Evolutionary conservation across 2,329 filamentous ascomycete genomes (phyloP).

Genomic region (Aspergillus viridinutans): DNA sequence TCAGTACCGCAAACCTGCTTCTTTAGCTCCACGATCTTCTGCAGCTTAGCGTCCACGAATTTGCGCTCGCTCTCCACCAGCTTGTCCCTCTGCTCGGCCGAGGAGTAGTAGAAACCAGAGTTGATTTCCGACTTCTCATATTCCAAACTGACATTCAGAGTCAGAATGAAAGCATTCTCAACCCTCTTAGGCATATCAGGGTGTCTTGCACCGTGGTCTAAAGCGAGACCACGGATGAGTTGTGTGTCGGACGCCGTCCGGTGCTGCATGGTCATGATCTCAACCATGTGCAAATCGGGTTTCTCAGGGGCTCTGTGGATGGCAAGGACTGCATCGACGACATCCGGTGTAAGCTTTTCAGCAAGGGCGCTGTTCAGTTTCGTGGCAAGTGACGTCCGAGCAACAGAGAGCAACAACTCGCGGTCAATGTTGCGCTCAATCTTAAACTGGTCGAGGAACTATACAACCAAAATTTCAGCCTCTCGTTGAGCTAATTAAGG

Average conservation of each 20-base stretch:
- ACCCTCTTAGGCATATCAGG: conserved; percentile 97
- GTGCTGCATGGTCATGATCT: conserved; percentile 99
- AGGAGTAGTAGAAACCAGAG: conserved; percentile 98
- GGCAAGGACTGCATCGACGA: conserved; percentile 91
- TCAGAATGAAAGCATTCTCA: conserved; percentile 92
- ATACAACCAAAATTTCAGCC: conserved; percentile 14
- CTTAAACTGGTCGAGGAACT: conserved; percentile 96
- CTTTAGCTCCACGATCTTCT: conserved; percentile 97
- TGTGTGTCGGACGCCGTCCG: conserved; percentile 93
- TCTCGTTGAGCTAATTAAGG: background rate
- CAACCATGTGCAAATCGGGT: conserved; percentile 97
- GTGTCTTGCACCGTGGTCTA: conserved; percentile 94
- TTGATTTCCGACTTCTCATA: conserved; percentile 99
- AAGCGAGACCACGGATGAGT: conserved; percentile 83
- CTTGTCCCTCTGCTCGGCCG: conserved; percentile 94
- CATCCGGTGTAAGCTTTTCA: conserved; percentile 85
- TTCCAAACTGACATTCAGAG: conserved; percentile 92
- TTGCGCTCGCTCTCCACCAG: conserved; percentile 94
- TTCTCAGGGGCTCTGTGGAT: conserved; percentile 88
- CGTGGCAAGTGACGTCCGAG: conserved; percentile 88
- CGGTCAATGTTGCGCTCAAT: conserved; percentile 81
- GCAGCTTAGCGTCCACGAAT: conserved; percentile 92
- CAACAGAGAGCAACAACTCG: conserved; percentile 88
- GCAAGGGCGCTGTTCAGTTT: conserved; percentile 90
- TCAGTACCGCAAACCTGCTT: conserved; percentile 95